Evolutionary conservation across 208 protist genomes (phyloP).

Genomic region (Trypanosoma caninum): DNA sequence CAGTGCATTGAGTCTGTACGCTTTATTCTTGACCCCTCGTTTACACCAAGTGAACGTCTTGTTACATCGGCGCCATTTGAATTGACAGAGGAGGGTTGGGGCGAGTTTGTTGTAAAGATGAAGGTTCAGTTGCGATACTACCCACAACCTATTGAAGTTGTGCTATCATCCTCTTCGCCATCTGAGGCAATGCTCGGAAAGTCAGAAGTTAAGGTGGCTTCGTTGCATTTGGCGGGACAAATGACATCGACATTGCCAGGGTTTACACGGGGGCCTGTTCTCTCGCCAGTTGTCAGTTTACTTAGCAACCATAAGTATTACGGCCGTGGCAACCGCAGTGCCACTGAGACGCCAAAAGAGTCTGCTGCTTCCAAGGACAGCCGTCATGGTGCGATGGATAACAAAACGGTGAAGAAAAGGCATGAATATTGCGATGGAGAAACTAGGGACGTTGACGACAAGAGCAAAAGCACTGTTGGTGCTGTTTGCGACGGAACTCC

Average conservation of each 20-base stretch:
- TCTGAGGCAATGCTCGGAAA: not conserved
- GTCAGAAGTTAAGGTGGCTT: slow-evolving; percentile 15
- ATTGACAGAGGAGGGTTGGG: slow-evolving; percentile 82
- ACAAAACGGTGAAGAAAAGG: slow-evolving; percentile 2
- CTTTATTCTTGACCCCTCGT: slow-evolving; percentile 78
- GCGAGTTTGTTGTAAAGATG: slow-evolving; percentile 84
- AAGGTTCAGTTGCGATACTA: slow-evolving; percentile 58
- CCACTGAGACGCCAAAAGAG: too few species aligned
- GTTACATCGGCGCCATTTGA: slow-evolving; percentile 73
- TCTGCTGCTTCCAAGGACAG: slow-evolving; percentile 27
- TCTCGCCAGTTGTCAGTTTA: slow-evolving; percentile 19
- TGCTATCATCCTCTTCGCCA: slow-evolving; percentile 17
- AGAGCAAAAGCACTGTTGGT: too few species aligned
- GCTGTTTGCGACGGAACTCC: too few species aligned
- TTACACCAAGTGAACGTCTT: slow-evolving; percentile 58
- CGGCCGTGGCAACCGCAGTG: too few species aligned
- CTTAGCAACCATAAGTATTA: slow-evolving; percentile 17
- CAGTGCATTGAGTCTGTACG: slow-evolving; percentile 72
- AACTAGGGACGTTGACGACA: not conserved
- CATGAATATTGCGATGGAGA: too few species aligned
- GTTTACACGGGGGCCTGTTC: slow-evolving; percentile 13
- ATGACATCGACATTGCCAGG: not conserved
- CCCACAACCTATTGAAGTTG: slow-evolving; percentile 22
- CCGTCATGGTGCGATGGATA: not conserved
- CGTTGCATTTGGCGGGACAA: not conserved